A percentile compares a stretch with the other conserved stretches of the same genome.
These are phyloP conservation scores for Arachis hypogaea DNA, from an alignment of 306 rosid species.

Conservation along the genomic window DNA sequence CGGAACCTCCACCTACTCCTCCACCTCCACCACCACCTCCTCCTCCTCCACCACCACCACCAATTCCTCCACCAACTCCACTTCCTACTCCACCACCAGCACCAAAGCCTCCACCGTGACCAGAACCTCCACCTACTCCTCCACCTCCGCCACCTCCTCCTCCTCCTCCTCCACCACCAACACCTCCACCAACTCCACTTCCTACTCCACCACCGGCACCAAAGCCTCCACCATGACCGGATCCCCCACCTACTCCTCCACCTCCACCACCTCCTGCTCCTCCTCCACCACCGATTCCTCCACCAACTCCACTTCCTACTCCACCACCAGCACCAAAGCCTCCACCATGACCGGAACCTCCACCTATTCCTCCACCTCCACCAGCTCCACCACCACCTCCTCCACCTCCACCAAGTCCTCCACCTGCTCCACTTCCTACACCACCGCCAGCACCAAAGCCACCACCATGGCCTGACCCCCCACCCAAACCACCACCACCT, in stretches of 20 bases:
- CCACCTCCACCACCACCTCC: slow-evolving; percentile 43
- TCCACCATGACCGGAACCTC: slow-evolving; percentile 51
- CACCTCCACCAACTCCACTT: slow-evolving; percentile 42
- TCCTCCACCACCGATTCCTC: slow-evolving; percentile 36
- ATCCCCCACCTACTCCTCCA: slow-evolving; percentile 39
- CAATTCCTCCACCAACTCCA: slow-evolving; percentile 34
- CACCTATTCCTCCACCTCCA: slow-evolving; percentile 50
- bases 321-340: slow-evolving; percentile 64
- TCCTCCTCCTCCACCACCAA: slow-evolving; percentile 35
- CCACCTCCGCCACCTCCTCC: slow-evolving; percentile 52
- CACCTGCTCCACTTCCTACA: slow-evolving; percentile 45
- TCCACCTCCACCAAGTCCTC: slow-evolving; percentile 40
- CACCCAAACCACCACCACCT: slow-evolving; percentile 39
- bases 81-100: slow-evolving; percentile 57
- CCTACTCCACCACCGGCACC: slow-evolving; percentile 46
- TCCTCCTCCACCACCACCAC: slow-evolving; percentile 33
- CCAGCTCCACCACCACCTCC: slow-evolving; percentile 43
- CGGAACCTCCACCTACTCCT: slow-evolving; percentile 37
- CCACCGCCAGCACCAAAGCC: slow-evolving; percentile 49
- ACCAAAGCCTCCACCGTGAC: slow-evolving; percentile 55
- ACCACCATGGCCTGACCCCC: slow-evolving; percentile 48
- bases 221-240: slow-evolving; percentile 38
- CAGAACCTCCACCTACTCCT: slow-evolving; percentile 51
- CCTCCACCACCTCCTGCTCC: slow-evolving; percentile 47
- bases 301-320: slow-evolving; percentile 40